Base-by-base conservation (phyloP, 495 filamentous ascomycete genomes). In the Astrothelium macrocarpum region DNA sequence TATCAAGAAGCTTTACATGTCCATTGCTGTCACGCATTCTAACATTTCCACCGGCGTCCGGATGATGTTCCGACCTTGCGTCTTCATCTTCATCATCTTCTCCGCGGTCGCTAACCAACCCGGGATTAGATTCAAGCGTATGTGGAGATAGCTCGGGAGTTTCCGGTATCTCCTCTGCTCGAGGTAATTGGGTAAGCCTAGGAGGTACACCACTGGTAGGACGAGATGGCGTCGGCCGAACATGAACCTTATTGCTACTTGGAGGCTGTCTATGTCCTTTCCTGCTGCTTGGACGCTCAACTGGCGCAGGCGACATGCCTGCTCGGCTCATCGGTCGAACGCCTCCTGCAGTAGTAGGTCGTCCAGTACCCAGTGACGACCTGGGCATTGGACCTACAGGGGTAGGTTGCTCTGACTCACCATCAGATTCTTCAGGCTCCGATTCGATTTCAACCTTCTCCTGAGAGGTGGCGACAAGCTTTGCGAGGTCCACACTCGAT, bases 51-150 rank as follows among this genome's bases (percentile, higher is more conserved):
- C 25, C 49, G 29, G 49, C 23, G 25, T 56, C 49, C 12, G 25
- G 49, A 29, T 56, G 49, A 56, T 56, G 49, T 29, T 56, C 66
- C 11, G 68, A 70, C 36, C 66, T 36, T 12, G 59, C 64, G 23
- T 66, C 72, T 49, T 77, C 70, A 23, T 76, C 74, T 49, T 73
- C 74, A 18, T 74, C 73, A 42, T 76, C 76, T 49, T 75, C 75
- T 20, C 74, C 88, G 71, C 92, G 87, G 73, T 96, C 91, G 75
- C 89, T 92, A 66, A 95, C 89, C 61, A 96, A 78, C 46, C 90
- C 93, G 14, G 91, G 91, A 72, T 93, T 91, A 68, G 89, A 89
- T 36, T 89, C 84, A 32, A 87, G 77, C 5, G 90, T 90, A 66
- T 90, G 84, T 9, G 91, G 91, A 68, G 88, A 93, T 39, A 94